Conservation (phyloP, 768 basidiomycete species). For the Boletus rufocinnamomeus region DNA sequence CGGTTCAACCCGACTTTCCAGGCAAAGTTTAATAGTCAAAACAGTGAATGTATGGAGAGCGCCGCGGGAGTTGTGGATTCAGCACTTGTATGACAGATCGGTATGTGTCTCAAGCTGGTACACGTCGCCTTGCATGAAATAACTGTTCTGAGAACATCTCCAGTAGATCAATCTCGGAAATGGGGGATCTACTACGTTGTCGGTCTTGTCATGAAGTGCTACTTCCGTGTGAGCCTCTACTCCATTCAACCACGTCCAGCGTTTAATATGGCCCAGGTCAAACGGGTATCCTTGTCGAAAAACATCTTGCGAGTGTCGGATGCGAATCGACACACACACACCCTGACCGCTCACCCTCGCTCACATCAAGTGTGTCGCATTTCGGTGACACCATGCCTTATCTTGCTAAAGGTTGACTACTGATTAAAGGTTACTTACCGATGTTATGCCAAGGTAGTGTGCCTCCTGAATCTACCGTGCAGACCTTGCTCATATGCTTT, state of each 20-base stretch:
- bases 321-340: conserved; percentile 81
- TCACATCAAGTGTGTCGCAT: conserved; percentile 71
- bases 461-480: background rate
- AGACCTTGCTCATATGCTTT: conserved; percentile 1
- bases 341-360: conserved; percentile 78
- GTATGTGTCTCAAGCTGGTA: conserved; percentile 37
- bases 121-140: background rate
- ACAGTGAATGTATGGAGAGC: conserved; percentile 77
- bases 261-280: conserved; percentile 55
- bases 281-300: conserved; percentile 87
- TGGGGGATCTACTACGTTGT: conserved; percentile 95
- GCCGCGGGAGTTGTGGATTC: conserved; percentile 83
- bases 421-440: conserved; percentile 79
- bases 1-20: conserved; percentile 59
- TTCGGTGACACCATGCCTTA: conserved; percentile 7
- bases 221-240: conserved; percentile 74
- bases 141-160: conserved; percentile 52
- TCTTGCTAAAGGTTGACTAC: conserved; percentile 20
- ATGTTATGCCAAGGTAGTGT: conserved; percentile 78
- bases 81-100: conserved; percentile 86
- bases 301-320: conserved; percentile 89
- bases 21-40: conserved; percentile 55
- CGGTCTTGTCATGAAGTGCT: conserved; percentile 87
- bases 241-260: background rate
- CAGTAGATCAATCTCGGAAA: conserved; percentile 72